A percentile compares a stretch with the other conserved stretches of the same genome.
These are phyloP conservation scores for Microcyclospora tardicrescens DNA, from an alignment of 2,329 filamentous ascomycete species.

Conservation along the genomic window DNA sequence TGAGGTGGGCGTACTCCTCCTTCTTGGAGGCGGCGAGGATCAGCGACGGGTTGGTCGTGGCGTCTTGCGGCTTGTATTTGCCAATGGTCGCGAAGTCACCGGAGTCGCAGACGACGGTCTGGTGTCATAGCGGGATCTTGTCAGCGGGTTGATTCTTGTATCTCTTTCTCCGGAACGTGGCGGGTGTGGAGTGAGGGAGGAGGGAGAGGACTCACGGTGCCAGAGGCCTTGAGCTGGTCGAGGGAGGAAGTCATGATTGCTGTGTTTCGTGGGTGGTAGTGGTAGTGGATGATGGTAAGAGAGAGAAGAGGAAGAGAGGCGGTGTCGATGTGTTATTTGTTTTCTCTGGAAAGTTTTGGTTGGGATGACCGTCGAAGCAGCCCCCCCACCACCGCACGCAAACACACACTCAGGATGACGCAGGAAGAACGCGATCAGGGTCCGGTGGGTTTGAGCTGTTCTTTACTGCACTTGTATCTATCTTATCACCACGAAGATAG, in stretches of 20 bases:
- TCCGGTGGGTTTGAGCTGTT: no score
- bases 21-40: conserved; percentile 98
- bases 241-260: conserved; percentile 68
- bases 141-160: conserved; percentile 6
- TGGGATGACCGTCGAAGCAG: no score
- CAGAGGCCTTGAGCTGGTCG: conserved; percentile 90
- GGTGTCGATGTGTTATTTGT: no score
- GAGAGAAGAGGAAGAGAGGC: no score
- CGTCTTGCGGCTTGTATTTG: conserved; percentile 99
- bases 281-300: no score
- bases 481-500: no score
- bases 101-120: conserved; percentile 95
- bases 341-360: no score
- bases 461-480: no score
- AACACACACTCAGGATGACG: no score
- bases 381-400: no score
- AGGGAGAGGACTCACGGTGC: conserved; percentile 60
- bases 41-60: conserved; percentile 97
- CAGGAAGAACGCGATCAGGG: no score
- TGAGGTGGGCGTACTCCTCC: conserved; percentile 84
- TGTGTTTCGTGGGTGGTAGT: no score
- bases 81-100: conserved; percentile 76
- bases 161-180: background rate
- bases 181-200: conserved; percentile 1
- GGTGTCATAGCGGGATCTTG: conserved; percentile 8